A percentile compares a stretch with the other conserved stretches of the same genome.
phyloP scores from a whole-genome alignment of 2,329 filamentous ascomycete genomes.

The Colletotrichum incanum region DNA sequence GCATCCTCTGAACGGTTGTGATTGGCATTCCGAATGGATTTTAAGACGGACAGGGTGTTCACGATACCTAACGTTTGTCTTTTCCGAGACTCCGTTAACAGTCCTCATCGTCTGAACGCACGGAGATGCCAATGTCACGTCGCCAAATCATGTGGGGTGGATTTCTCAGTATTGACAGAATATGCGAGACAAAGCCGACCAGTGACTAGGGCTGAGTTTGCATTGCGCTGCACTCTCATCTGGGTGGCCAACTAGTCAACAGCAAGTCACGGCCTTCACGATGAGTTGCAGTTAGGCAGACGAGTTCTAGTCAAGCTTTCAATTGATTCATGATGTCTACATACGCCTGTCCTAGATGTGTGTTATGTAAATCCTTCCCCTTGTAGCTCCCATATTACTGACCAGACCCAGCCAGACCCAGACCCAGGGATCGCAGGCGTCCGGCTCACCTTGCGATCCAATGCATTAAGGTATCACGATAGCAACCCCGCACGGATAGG shows the following conservation, averaged over 20 bases:
- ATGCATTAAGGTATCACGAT: slow-evolving; percentile 31
- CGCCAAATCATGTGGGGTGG: background rate
- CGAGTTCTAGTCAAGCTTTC: background rate
- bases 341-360: slow-evolving; percentile 28
- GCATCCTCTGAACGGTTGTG: background rate
- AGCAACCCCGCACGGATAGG: slow-evolving; percentile 29
- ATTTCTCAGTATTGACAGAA: no score
- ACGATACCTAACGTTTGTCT: background rate
- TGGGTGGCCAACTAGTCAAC: background rate
- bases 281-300: background rate
- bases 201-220: background rate
- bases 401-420: slow-evolving; percentile 21
- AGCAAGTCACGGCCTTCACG: background rate
- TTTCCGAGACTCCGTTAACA: no score
- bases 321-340: slow-evolving; percentile 34
- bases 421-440: slow-evolving; percentile 19
- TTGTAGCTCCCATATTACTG: slow-evolving; percentile 17
- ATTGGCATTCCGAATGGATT: background rate
- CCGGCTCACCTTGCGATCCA: slow-evolving; percentile 26
- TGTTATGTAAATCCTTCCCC: slow-evolving; percentile 2
- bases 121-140: background rate
- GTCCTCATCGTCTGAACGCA: background rate
- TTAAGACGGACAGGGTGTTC: background rate
- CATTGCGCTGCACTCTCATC: no score
- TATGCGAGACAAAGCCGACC: background rate